phyloP scores from a whole-genome alignment of 768 basidiomycete species.

The Mycena crocata region DNA sequence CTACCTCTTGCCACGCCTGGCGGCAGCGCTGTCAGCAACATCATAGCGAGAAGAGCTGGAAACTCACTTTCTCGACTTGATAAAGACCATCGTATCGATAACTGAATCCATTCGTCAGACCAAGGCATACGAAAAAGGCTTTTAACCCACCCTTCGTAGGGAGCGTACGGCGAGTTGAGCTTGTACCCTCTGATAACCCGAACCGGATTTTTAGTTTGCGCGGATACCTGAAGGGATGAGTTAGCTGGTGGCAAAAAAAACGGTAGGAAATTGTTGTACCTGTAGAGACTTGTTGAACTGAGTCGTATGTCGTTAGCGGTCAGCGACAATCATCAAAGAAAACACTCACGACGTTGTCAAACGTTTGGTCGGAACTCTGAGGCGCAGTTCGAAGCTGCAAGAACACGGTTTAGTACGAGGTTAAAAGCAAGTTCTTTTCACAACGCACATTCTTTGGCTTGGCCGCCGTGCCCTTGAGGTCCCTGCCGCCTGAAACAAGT shows the following conservation, averaged over 20 bases:
- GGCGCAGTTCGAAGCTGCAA: conserved; percentile 86
- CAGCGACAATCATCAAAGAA: not conserved
- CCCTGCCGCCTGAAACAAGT: conserved; percentile 73
- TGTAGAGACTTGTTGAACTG: conserved; percentile 78
- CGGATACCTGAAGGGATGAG: conserved; percentile 64
- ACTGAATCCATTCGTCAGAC: conserved; percentile 45
- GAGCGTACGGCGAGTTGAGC: conserved; percentile 77
- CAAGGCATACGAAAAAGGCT: not conserved
- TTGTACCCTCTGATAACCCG: conserved; percentile 92
- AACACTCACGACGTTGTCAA: conserved; percentile 67
- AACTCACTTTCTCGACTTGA: conserved; percentile 72
- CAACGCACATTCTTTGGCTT: conserved; percentile 84
- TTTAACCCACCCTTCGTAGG: conserved; percentile 74
- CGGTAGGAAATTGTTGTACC: conserved; percentile 47
- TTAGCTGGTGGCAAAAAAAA: not conserved
- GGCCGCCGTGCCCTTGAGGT: conserved; percentile 85
- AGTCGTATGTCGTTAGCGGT: not conserved
- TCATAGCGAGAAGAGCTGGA: no score
- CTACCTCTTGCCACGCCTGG: conserved; percentile 81
- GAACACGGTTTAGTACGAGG: not conserved
- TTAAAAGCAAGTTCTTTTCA: not conserved
- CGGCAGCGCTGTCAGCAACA: not conserved
- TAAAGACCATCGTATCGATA: conserved; percentile 96
- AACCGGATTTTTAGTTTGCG: conserved; percentile 84
- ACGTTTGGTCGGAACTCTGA: conserved; percentile 86